Conservation (phyloP, 169 alveolate genomes). For the Cryptosporidium viatorum region DNA sequence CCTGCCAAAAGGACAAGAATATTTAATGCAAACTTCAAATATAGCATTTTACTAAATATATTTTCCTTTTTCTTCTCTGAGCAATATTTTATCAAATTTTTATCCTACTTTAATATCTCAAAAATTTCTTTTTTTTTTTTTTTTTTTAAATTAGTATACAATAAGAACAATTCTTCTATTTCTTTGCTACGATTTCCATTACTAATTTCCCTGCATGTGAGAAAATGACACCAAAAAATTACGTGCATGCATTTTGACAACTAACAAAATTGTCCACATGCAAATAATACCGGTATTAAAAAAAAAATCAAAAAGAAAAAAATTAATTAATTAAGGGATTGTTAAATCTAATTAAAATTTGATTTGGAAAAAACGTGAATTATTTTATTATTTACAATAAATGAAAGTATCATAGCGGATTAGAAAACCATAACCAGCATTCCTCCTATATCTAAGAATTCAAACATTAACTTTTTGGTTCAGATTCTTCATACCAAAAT, state of each 20-base stretch:
- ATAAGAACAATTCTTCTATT: background rate
- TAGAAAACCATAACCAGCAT: background rate
- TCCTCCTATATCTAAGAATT: background rate
- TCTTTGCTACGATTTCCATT: background rate
- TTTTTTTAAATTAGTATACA: no score
- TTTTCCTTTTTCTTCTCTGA: background rate
- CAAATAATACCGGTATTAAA: conserved; percentile 4
- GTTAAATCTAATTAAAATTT: background rate
- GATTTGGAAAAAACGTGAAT: background rate
- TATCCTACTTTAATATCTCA: background rate
- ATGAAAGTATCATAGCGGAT: background rate
- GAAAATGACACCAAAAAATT: background rate
- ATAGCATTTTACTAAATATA: background rate
- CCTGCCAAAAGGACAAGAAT: background rate
- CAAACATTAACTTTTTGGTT: conserved; percentile 16
- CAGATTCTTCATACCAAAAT: conserved; percentile 31
- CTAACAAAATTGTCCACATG: background rate
- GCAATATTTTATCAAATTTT: background rate
- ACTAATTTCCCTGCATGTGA: background rate
- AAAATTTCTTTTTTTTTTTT: background rate
- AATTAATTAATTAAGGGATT: background rate
- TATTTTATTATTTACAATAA: background rate
- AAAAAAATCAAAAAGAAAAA: background rate
- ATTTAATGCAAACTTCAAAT: background rate
- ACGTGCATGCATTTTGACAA: conserved; percentile 4